Evolutionary conservation across 495 filamentous ascomycete genomes (phyloP).

Genomic region (Chlorociboria aeruginascens): DNA sequence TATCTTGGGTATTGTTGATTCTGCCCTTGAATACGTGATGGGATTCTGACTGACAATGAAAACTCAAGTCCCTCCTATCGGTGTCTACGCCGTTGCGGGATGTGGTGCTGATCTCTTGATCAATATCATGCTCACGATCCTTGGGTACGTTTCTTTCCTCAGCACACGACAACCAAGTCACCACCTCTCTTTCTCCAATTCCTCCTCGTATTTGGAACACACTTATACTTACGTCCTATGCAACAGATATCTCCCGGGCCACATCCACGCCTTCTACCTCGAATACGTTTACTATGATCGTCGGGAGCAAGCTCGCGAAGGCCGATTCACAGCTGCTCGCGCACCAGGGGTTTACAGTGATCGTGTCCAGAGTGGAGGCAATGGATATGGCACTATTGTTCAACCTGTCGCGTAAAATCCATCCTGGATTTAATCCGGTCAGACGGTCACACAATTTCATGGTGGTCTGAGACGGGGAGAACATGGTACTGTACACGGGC

Average conservation of each 20-base stretch:
- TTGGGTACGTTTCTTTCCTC: slow-evolving; percentile 45
- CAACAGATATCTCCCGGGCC: slow-evolving; percentile 59
- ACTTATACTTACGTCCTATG: not conserved
- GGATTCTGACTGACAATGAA: not conserved
- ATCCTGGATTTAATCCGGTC: not conserved
- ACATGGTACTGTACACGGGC: too few relatives aligned
- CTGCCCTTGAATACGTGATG: too few relatives aligned
- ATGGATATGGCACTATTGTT: slow-evolving; percentile 20
- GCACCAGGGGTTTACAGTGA: slow-evolving; percentile 75
- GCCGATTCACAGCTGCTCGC: slow-evolving; percentile 30
- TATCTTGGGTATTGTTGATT: slow-evolving; percentile 32
- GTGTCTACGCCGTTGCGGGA: slow-evolving; percentile 81
- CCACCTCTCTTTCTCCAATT: not conserved
- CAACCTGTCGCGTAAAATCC: slow-evolving; percentile 7
- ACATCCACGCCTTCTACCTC: slow-evolving; percentile 86
- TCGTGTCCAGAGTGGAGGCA: slow-evolving; percentile 61
- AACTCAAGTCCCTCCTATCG: slow-evolving; percentile 50
- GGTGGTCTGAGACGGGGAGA: too few relatives aligned
- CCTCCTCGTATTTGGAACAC: not conserved
- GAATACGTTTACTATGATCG: slow-evolving; percentile 80
- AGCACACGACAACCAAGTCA: not conserved
- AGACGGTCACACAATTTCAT: too few relatives aligned
- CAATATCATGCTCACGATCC: slow-evolving; percentile 82
- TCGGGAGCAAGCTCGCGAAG: slow-evolving; percentile 40
- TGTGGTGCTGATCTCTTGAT: slow-evolving; percentile 81